Conservation (phyloP, 2,329 filamentous ascomycete species). For the Pseudopyricularia javanii region DNA sequence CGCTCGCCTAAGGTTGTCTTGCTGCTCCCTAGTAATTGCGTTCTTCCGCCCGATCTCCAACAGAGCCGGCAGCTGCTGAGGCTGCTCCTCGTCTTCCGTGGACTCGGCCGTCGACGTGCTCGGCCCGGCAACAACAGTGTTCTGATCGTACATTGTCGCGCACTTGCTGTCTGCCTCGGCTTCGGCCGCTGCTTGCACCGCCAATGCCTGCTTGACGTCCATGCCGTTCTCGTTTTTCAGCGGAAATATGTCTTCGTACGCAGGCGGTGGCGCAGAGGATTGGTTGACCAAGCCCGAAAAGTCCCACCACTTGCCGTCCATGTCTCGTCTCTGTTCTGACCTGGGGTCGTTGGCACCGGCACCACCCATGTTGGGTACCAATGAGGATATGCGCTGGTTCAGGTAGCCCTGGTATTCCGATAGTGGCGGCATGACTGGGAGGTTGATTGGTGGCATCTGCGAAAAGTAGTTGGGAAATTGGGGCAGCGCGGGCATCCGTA, state of each 20-base stretch:
- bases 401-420: slow-evolving; percentile 55
- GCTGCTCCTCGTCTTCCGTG: slow-evolving; percentile 7
- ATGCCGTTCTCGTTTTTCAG: slow-evolving; percentile 22
- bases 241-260: slow-evolving; percentile 65
- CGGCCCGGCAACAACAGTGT: slow-evolving; percentile 21
- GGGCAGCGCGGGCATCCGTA: slow-evolving; percentile 53
- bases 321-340: slow-evolving; percentile 18
- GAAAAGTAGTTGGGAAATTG: slow-evolving; percentile 49
- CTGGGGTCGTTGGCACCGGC: slow-evolving; percentile 8
- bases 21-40: slow-evolving; percentile 52
- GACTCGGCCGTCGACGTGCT: slow-evolving; percentile 10
- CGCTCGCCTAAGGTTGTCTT: slow-evolving; percentile 47
- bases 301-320: slow-evolving; percentile 55
- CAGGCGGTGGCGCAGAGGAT: slow-evolving; percentile 49
- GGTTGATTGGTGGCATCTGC: slow-evolving; percentile 39
- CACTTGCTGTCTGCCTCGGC: slow-evolving; percentile 48
- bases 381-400: slow-evolving; percentile 54
- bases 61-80: slow-evolving; percentile 23
- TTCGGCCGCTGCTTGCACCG: slow-evolving; percentile 43
- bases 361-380: slow-evolving; percentile 53
- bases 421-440: slow-evolving; percentile 40
- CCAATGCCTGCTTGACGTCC: slow-evolving; percentile 46
- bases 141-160: slow-evolving; percentile 34
- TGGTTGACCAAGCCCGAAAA: slow-evolving; percentile 19
- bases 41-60: slow-evolving; percentile 52